Percentiles rank a stretch among this genome's conserved stretches.
phyloP scores from a whole-genome alignment of 2,329 filamentous ascomycete species.

The Pseudodiploospora longispora region DNA sequence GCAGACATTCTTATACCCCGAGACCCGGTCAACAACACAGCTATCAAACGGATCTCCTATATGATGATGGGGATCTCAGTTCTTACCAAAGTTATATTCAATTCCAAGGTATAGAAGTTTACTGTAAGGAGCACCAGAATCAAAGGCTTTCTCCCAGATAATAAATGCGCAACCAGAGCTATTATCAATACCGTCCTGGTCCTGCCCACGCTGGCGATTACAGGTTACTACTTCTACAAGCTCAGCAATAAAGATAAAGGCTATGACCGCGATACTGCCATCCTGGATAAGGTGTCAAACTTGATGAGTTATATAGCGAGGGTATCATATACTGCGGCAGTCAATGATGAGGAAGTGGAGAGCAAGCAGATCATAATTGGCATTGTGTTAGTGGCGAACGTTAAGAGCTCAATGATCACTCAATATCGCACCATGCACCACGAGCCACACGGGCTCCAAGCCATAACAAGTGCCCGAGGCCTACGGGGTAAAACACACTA shows the following conservation, averaged over 20 bases:
- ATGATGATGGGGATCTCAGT: not conserved
- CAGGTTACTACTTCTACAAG: not conserved
- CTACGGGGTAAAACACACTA: too few relatives aligned
- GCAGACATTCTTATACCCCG: not conserved
- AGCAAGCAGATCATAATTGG: too few relatives aligned
- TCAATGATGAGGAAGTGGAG: not conserved
- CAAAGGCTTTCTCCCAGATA: not conserved
- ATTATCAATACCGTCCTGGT: not conserved
- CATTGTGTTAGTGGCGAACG: too few relatives aligned
- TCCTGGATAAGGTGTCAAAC: slow-evolving; percentile 1
- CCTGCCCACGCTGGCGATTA: not conserved
- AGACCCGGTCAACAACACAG: not conserved
- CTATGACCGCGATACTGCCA: not conserved
- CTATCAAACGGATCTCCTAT: not conserved
- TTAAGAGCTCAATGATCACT: too few relatives aligned
- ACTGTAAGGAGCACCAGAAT: too few relatives aligned
- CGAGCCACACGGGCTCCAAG: too few relatives aligned
- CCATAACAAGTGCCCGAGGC: too few relatives aligned
- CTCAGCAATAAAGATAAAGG: not conserved
- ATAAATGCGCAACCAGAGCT: not conserved
- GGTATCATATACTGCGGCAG: not conserved
- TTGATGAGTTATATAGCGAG: not conserved
- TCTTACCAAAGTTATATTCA: not conserved
- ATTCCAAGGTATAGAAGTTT: too few relatives aligned
- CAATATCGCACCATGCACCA: too few relatives aligned